Base-by-base conservation (phyloP, 2,329 filamentous ascomycete species). In the Aureobasidium subglaciale region DNA sequence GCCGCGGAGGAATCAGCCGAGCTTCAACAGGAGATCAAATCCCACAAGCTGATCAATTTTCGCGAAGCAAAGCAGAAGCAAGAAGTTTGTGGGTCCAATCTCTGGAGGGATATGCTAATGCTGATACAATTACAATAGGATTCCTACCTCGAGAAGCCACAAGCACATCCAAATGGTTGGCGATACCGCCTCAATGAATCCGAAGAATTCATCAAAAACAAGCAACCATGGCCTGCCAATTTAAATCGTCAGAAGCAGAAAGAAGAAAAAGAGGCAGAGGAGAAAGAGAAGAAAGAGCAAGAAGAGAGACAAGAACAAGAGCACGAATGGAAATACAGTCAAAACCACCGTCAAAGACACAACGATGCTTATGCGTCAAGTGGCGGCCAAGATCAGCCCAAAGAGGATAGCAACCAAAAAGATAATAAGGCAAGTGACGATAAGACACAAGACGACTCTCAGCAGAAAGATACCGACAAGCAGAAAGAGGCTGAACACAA, bases 211-310 rank as follows among this genome's bases (percentile, higher is more conserved):
- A 68, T 80, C 55, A 80, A 78, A 63, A 70, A 75, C 34, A 61
- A 70, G 7, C 68, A 80, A 58, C 62, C 70, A 1, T 80, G 77
- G 77, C 76, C 75, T 0, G 70, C 72, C 0, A 80, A 80, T 60
- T 30, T 73, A 8, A 65, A 72, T 61, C 37, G 37, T 4, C 70
- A 69, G 57, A 60, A 63, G 50, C 59, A 71, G 62, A 63, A 69
- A 45, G 59, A 68, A 55, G 63, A 70, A 35, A 58, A 61, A 11
- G 38, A 53, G 8, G 29, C 27, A 15, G 27, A 43, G 15, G 49
- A 53, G 6, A 35, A 34, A 61, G 68, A 56, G 65, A 67, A 46
- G 60, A 65, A 55, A 53, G 18, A 53, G 38, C 37, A 53, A 34
- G 37, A 62, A 18, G 48, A 58, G 29, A 43, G 63, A 27, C 32